Evolutionary conservation across 495 filamentous ascomycete genomes (phyloP).

Genomic region (Chaetomidium leptoderma): DNA sequence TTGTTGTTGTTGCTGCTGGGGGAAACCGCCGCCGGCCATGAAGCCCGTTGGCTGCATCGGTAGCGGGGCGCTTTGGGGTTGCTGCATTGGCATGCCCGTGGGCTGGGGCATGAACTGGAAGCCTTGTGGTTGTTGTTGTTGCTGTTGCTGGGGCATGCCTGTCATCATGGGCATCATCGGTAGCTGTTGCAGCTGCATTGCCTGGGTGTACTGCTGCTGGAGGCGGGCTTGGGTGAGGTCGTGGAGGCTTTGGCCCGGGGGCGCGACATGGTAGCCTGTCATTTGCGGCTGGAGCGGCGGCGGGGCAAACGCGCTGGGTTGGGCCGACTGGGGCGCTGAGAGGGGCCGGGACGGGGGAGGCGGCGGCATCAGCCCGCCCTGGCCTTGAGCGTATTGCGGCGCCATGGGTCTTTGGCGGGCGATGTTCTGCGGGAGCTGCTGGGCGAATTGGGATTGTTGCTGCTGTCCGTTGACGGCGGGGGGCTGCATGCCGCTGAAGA

Average conservation of each 20-base stretch:
- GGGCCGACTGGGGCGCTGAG: slow-evolving; percentile 83
- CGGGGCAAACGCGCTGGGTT: slow-evolving; percentile 66
- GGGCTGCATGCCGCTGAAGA: slow-evolving; percentile 41
- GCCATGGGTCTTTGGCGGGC: slow-evolving; percentile 70
- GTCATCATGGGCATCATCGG: slow-evolving; percentile 44
- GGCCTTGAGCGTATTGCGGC: slow-evolving; percentile 54
- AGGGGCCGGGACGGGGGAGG: slow-evolving; percentile 80
- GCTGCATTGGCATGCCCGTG: slow-evolving; percentile 46
- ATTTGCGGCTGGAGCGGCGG: slow-evolving; percentile 79
- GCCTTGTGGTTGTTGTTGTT: slow-evolving; percentile 40
- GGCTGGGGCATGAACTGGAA: slow-evolving; percentile 42
- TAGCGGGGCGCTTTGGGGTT: slow-evolving; percentile 46
- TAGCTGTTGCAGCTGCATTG: slow-evolving; percentile 31
- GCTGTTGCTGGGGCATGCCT: slow-evolving; percentile 37
- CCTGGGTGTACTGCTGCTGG: slow-evolving; percentile 48
- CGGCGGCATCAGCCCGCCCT: slow-evolving; percentile 64
- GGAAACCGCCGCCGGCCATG: slow-evolving; percentile 44
- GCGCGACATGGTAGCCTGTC: slow-evolving; percentile 70
- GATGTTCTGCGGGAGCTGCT: slow-evolving; percentile 36
- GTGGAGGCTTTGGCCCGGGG: slow-evolving; percentile 69
- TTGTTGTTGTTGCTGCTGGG: slow-evolving; percentile 45
- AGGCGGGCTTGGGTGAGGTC: slow-evolving; percentile 67
- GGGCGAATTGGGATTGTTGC: slow-evolving; percentile 29
- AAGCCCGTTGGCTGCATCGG: slow-evolving; percentile 67
- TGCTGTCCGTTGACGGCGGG: slow-evolving; percentile 39